Base-by-base conservation (phyloP, 2,329 filamentous ascomycete species). In the Ambrosiella beaveri region DNA sequence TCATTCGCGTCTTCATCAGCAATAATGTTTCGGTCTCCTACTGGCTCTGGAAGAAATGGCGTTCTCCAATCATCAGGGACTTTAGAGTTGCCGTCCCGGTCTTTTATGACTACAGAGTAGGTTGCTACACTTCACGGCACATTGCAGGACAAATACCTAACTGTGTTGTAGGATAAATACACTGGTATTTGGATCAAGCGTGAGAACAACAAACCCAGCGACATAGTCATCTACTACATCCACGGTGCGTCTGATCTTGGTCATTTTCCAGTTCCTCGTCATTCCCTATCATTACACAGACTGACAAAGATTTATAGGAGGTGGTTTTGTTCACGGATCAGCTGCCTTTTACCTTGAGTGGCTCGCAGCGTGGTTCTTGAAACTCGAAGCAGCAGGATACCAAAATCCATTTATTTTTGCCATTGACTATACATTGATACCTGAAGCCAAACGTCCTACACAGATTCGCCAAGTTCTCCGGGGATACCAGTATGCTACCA, bases 291-390 rank as follows among this genome's bases (percentile, higher is more conserved):
- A 47, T 27, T 53, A 36, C 40, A 35, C 45, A 40, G 37, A 40
- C 13, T 38, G 45, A 15, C 45, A 61, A 62, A 55, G 38, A 9
- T 41, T 47, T 44, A 3, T 60, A 85, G 82, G 85, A 13, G 88
- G 88, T 19, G 88, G 88, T 0, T 93, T 94, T 67, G 80, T 81
- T 6, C 86, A 94, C 82, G 88, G 88, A 2, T 88, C 85, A 11
- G 74, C 78, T 15, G 86, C 85, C 70, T 94, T 94, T 68, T 94
- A 94, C 67, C 77, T 90, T 40, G 88, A 94, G 65, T 93, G 91
- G 63, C 74, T 94, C 2, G 72, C 91, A 57, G 78, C 81, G 7
- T 88, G 84, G 83, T 71, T 86, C 11, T 73, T 75, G 49, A 71
- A 88, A 15, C 74, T 94, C 44, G 74, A 79, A 58, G 71, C 77